Percentiles rank a stretch among this genome's conserved stretches.
These are phyloP conservation scores for Catharanthus roseus DNA, from an alignment of 257 asterid species.

Conservation along the genomic window DNA sequence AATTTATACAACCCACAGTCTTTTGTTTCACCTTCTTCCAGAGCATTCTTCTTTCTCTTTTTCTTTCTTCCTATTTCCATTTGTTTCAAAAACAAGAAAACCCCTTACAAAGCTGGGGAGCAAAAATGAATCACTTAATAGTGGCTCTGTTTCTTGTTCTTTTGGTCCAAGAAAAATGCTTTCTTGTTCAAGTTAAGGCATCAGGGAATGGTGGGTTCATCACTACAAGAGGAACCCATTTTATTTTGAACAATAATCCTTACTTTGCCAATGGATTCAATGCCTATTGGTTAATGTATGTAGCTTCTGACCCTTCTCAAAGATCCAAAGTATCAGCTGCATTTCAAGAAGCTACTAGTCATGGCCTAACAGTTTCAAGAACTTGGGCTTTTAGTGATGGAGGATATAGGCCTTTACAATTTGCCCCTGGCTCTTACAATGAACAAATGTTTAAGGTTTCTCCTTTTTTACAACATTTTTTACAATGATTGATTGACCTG, in stretches of 20 bases:
- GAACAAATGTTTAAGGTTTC: slow-evolving; percentile 61
- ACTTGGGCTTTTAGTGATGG: slow-evolving; percentile 98
- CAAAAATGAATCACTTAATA: slow-evolving; percentile 37
- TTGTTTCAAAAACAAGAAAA: neutral
- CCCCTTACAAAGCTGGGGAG: neutral
- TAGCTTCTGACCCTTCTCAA: slow-evolving; percentile 72
- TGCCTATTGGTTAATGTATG: slow-evolving; percentile 90
- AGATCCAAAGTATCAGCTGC: slow-evolving; percentile 63
- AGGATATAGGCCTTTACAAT: slow-evolving; percentile 66
- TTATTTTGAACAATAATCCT: slow-evolving; percentile 60
- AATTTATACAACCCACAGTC: slow-evolving; percentile 17
- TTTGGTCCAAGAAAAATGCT: slow-evolving; percentile 37
- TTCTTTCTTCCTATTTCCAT: neutral
- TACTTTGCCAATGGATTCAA: slow-evolving; percentile 87
- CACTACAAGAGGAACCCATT: slow-evolving; percentile 56
- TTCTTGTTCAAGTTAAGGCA: slow-evolving; percentile 29
- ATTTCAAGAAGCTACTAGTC: slow-evolving; percentile 62
- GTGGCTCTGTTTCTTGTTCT: slow-evolving; percentile 29
- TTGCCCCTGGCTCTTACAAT: slow-evolving; percentile 68
- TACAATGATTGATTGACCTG: neutral
- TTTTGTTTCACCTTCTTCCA: slow-evolving; percentile 10
- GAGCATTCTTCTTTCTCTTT: neutral
- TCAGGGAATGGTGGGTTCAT: slow-evolving; percentile 48
- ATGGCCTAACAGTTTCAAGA: slow-evolving; percentile 77
- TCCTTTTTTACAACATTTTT: neutral